Conservation (phyloP, 164 flowering plant genomes). For the Nymphaea thermarum region DNA sequence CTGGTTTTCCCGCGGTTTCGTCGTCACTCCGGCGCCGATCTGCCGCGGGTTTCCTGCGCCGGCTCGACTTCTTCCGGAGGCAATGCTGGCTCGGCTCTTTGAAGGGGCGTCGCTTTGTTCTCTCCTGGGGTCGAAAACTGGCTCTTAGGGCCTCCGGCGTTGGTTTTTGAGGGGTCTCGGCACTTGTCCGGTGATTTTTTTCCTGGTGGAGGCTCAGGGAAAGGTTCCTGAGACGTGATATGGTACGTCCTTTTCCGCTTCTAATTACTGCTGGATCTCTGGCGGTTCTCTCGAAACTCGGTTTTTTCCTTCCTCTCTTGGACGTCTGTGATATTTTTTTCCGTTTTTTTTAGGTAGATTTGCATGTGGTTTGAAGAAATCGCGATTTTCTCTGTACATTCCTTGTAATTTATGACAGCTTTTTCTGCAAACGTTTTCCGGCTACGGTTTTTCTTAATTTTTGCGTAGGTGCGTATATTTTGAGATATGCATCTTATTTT, state of each 20-base stretch:
- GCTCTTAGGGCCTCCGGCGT: background rate
- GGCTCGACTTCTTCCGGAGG: background rate
- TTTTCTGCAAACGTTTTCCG: background rate
- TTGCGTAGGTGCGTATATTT: background rate
- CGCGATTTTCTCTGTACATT: background rate
- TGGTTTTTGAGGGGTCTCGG: background rate
- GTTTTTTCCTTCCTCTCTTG: background rate
- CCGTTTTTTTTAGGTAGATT: background rate
- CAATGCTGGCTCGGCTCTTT: background rate
- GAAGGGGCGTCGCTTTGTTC: background rate
- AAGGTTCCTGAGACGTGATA: background rate
- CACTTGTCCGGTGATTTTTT: background rate
- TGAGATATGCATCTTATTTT: background rate
- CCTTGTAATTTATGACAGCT: background rate
- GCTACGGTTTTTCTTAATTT: background rate
- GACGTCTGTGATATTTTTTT: background rate
- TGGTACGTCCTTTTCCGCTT: background rate
- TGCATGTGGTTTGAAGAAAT: background rate
- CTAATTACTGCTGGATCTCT: background rate
- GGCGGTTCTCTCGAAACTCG: background rate
- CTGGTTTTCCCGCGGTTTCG: background rate
- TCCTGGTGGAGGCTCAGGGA: background rate
- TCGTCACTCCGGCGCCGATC: background rate
- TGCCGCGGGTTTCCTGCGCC: background rate
- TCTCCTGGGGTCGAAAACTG: background rate